Evolutionary conservation across 225 moss, liverwort and hornwort species (phyloP), one percentile per base, ranked within the genome.

Genomic region (Antitrichia curtipendula): DNA sequence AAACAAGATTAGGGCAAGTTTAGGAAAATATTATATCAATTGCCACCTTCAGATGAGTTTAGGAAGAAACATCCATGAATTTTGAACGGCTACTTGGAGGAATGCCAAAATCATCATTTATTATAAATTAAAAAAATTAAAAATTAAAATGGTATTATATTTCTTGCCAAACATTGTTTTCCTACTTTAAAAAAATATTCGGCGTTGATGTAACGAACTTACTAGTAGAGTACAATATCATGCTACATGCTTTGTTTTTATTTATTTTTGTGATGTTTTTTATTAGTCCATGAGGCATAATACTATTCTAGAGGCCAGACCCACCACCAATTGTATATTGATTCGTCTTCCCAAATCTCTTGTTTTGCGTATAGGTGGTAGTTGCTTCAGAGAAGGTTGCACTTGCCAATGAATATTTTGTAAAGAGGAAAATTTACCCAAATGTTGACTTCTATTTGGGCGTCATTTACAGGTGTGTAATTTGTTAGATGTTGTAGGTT

Each of bases 371-470:
- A 85, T 92, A 97, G 97, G 95, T 98, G 73, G 98, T 97, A 40
- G 97, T 98, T 85, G 98, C 96, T 86, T 90, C 97, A 78, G 98
- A 98, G 88, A 91, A 97, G 89, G 98, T 96, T 78, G 98, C 97
- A 71, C 93, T 97, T 53, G 90, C 94, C 14, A 97, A 97, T 74
- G 95, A 95, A 16, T 98, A 93, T 85, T 98, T 98, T 79, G 95
- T 98, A 52, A 95, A 91, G 83, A 92, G 98, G 86, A 97, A 98
- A 89, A 81, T 97, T 70, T 98, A 97, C 84, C 98, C 97, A n/a
- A 97, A 97, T 88, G 97, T 98, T 68, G 98, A 97, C 86, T 98
- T 98, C 78, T 97, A 96, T 89, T 98, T 95, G 38, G 96, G 97
- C 83, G 89, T 98, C 80, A 98, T 98, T 81, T 98, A 98, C 88